Evolutionary conservation across 305 asterid species (phyloP), one percentile per base, ranked within the genome.

Genomic region (Euphrasia arctica): DNA sequence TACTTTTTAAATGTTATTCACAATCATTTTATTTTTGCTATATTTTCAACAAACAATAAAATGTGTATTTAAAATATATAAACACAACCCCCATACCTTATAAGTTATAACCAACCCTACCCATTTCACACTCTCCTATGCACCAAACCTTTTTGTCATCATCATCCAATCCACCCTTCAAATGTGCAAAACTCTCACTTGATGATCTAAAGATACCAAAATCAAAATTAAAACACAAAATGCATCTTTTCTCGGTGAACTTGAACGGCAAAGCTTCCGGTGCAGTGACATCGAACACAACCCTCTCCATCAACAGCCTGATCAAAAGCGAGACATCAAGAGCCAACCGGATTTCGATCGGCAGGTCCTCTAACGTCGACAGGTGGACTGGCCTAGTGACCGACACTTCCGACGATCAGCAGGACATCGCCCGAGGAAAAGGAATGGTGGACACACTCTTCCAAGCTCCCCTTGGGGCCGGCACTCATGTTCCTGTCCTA

Each of bases 361-460:
- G 25, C 12, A 54, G 67, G 41, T 34, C 9, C 9, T 34, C 41
- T 34, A 42, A 66, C 39, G n/a, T n/a, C n/a, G 96, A 89, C 83
- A 76, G 67, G 51, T 89, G 96, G 95, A 69, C 62, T 69, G 93
- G 91, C 13, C 86, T 89, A n/a, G 80, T 60, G 39, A 68, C 63
- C 8, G 93, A 89, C 66, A 27, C 59, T 13, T 89, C 96, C 0
- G 96, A 89, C 34, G 96, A 89, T 45, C 96, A 86, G 66, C 96
- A 89, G 74, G 96, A 89, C 72, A 86, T 89, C 54, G 48, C 90
- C 2, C 70, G 96, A 69, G 95, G 96, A 11, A 86, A 89, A 60
- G 96, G 96, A 50, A 75, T 82, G 90, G 92, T 81, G 10, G 95
- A 89, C 63, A 41, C 82, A 0, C 92, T 89, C 50, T 86, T 86